These are phyloP conservation scores for Elsinoe arachidis DNA, from an alignment of 2,329 filamentous ascomycete genomes.

Conservation along the genomic window DNA sequence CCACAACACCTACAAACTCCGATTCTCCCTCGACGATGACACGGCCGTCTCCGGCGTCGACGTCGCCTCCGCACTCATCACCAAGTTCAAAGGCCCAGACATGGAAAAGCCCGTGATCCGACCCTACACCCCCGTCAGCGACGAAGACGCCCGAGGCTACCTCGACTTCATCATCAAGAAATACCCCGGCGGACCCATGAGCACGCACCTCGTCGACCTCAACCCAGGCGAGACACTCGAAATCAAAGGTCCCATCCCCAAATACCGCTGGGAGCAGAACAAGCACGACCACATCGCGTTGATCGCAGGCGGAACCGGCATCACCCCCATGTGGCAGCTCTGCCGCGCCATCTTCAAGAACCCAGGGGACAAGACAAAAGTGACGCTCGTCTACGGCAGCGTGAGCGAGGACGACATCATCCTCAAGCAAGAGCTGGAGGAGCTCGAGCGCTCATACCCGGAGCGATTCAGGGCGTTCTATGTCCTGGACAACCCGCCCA, in stretches of 20 bases:
- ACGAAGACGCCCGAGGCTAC: conserved; percentile 72
- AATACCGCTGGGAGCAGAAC: conserved; percentile 83
- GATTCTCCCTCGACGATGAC: conserved; percentile 76
- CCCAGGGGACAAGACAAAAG: conserved; percentile 93
- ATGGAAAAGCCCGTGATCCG: conserved; percentile 79
- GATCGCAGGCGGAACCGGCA: conserved; percentile 90
- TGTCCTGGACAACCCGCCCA: conserved; percentile 73
- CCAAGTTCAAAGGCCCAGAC: conserved; percentile 79
- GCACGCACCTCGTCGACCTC: conserved; percentile 76
- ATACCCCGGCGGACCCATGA: conserved; percentile 89
- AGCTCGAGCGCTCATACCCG: conserved; percentile 91
- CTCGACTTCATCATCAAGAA: conserved; percentile 86
- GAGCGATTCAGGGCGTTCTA: conserved; percentile 95
- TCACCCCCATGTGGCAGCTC: conserved; percentile 97
- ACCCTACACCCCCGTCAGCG: conserved; percentile 86
- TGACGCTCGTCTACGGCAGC: conserved; percentile 92
- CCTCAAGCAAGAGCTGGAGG: conserved; percentile 71
- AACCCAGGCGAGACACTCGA: conserved; percentile 71
- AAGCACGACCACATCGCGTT: conserved; percentile 84
- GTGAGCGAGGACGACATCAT: conserved; percentile 83
- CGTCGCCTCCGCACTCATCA: conserved; percentile 75
- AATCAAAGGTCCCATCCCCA: conserved; percentile 91
- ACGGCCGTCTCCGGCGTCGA: conserved; percentile 76
- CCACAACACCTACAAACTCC: conserved; percentile 90
- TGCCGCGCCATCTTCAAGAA: conserved; percentile 88